A percentile compares a stretch with the other conserved stretches of the same genome.
Conservation (phyloP, 2,329 filamentous ascomycete species). For the Drechslerella stenobrocha region DNA sequence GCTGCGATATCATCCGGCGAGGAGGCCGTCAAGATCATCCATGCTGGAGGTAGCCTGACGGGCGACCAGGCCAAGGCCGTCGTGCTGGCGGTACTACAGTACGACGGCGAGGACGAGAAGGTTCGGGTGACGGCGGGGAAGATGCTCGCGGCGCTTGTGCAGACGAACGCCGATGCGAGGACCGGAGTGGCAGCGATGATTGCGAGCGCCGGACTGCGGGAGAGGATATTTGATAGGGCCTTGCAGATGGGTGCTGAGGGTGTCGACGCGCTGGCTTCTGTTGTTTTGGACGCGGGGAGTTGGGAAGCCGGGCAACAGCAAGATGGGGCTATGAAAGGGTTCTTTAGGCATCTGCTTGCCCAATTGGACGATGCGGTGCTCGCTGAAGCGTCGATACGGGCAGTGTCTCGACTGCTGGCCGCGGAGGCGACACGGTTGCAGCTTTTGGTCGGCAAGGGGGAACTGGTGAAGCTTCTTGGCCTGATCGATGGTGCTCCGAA, state of each 20-base stretch:
- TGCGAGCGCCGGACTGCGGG: slow-evolving; percentile 18
- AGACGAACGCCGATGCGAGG: slow-evolving; percentile 46
- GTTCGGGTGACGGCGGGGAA: slow-evolving; percentile 45
- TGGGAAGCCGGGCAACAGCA: slow-evolving; percentile 48
- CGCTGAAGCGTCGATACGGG: slow-evolving; percentile 39
- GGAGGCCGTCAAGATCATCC: slow-evolving; percentile 48
- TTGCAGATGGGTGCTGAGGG: slow-evolving; percentile 48
- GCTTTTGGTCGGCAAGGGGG: slow-evolving; percentile 48
- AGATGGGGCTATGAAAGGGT: slow-evolving; percentile 44
- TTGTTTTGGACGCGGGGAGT: slow-evolving; percentile 47
- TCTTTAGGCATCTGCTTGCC: slow-evolving; percentile 49
- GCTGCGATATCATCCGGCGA: slow-evolving; percentile 36
- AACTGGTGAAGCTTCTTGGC: slow-evolving; percentile 48
- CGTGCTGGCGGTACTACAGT: slow-evolving; percentile 27
- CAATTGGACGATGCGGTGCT: slow-evolving; percentile 22
- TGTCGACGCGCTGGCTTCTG: slow-evolving; percentile 50
- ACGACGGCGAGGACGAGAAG: slow-evolving; percentile 16
- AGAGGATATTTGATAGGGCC: slow-evolving; percentile 31
- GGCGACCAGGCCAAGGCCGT: slow-evolving; percentile 23
- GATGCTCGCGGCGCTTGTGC: slow-evolving; percentile 49
- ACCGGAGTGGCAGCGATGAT: slow-evolving; percentile 39
- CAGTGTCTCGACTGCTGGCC: slow-evolving; percentile 50
- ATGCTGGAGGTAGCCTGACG: slow-evolving; percentile 40
- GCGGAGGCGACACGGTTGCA: slow-evolving; percentile 47
- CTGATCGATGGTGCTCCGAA: slow-evolving; percentile 48